Conservation (phyloP, 371 early-diverging fungal genomes). For the Apophysomyces ossiformis region DNA sequence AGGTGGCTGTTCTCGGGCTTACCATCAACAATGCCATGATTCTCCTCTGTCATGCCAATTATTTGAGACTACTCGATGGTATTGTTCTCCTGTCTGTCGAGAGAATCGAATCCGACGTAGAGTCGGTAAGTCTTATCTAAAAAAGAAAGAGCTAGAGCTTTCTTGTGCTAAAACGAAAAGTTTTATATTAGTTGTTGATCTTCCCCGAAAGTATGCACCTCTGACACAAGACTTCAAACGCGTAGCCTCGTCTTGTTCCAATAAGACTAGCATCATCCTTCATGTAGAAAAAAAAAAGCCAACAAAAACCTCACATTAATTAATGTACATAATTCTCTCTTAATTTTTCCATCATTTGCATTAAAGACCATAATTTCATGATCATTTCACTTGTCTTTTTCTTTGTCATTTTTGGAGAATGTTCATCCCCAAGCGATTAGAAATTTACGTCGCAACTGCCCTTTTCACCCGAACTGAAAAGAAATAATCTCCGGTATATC, state of each 20-base stretch:
- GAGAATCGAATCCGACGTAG: slow-evolving; percentile 28
- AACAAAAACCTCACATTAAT: no score
- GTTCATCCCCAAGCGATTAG: no score
- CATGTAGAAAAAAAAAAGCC: slow-evolving; percentile 10
- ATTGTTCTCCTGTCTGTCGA: slow-evolving; percentile 29
- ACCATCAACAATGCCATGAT: slow-evolving; percentile 26
- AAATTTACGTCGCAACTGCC: no score
- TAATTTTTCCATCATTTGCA: no score
- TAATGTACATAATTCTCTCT: no score
- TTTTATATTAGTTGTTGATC: slow-evolving; percentile 9
- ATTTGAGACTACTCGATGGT: slow-evolving; percentile 25
- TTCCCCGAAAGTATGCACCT: slow-evolving; percentile 11
- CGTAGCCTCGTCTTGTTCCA: not conserved
- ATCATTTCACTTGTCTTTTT: no score
- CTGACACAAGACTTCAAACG: slow-evolving; percentile 8
- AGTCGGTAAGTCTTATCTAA: slow-evolving; percentile 18
- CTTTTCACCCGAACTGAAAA: no score
- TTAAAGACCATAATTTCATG: no score
- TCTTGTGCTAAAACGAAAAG: no score
- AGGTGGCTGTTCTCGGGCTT: slow-evolving; percentile 45
- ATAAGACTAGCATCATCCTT: not conserved
- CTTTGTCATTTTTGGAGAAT: no score
- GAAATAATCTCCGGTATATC: no score
- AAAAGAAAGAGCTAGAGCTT: no score
- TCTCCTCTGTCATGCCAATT: slow-evolving; percentile 6